Conservation (phyloP, 306 rosid genomes). For the Aeschynomene evenia region DNA sequence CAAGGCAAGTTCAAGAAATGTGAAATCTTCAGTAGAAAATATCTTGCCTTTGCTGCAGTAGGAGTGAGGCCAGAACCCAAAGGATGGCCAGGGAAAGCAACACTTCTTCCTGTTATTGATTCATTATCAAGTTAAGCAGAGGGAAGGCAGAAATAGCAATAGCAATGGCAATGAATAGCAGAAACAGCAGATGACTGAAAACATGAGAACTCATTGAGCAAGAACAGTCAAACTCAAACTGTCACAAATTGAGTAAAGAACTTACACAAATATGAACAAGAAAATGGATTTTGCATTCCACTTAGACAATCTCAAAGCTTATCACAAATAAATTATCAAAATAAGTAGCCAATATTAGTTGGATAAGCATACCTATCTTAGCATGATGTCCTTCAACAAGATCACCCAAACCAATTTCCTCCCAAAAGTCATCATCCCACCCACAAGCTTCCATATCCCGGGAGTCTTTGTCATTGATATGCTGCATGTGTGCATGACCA, state of each 20-base stretch:
- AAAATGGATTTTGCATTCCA: slow-evolving; percentile 2
- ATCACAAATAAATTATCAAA: slow-evolving; percentile 22
- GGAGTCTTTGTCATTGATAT: slow-evolving; percentile 61
- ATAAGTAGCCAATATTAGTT: background rate
- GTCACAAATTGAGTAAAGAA: slow-evolving; percentile 1
- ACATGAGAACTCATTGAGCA: background rate
- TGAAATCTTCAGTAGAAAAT: slow-evolving; percentile 47
- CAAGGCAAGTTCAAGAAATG: slow-evolving; percentile 49
- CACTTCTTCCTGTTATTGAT: slow-evolving; percentile 86
- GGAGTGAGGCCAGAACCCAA: slow-evolving; percentile 93
- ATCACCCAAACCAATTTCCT: slow-evolving; percentile 97
- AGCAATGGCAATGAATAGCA: slow-evolving; percentile 22
- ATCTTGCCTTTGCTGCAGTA: slow-evolving; percentile 89
- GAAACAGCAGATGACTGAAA: slow-evolving; percentile 5
- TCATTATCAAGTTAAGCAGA: slow-evolving; percentile 41
- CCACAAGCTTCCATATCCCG: slow-evolving; percentile 95
- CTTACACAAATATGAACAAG: background rate
- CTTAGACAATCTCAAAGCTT: background rate
- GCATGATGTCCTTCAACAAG: slow-evolving; percentile 96
- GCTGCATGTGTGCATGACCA: slow-evolving; percentile 98
- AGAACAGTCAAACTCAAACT: background rate
- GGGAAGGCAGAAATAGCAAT: slow-evolving; percentile 28
- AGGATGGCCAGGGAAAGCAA: slow-evolving; percentile 97
- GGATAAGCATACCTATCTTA: slow-evolving; percentile 68
- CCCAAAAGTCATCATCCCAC: slow-evolving; percentile 99